Evolutionary conservation across 1,284 basidiomycete species (phyloP).

Genomic region (Thelephora terrestris): DNA sequence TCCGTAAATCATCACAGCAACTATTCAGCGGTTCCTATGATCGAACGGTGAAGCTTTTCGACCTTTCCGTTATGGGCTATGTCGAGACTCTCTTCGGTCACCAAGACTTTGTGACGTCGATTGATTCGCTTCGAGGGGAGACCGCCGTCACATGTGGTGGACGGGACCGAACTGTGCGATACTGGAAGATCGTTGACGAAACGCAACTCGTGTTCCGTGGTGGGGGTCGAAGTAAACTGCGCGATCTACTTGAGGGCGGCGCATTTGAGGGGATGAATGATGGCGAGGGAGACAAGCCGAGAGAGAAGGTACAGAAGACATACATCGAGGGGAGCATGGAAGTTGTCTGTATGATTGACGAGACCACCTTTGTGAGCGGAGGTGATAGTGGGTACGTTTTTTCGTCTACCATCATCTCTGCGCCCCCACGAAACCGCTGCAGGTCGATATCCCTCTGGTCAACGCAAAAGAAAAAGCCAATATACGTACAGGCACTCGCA

Average conservation of each 20-base stretch:
- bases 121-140: slow-evolving; percentile 80
- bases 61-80: slow-evolving; percentile 77
- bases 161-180: slow-evolving; percentile 85
- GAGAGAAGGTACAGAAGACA: slow-evolving; percentile 28
- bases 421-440: slow-evolving; percentile 4
- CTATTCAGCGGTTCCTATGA: slow-evolving; percentile 87
- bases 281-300: slow-evolving; percentile 24
- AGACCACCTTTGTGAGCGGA: slow-evolving; percentile 85
- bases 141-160: slow-evolving; percentile 83
- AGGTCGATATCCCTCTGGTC: slow-evolving; percentile 90
- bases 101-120: slow-evolving; percentile 75
- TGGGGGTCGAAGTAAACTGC: slow-evolving; percentile 70
- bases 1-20: slow-evolving; percentile 79
- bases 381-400: slow-evolving; percentile 84
- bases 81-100: slow-evolving; percentile 98
- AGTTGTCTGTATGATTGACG: slow-evolving; percentile 90
- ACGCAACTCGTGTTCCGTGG: slow-evolving; percentile 94
- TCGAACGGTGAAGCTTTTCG: slow-evolving; percentile 87
- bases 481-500: slow-evolving; percentile 76
- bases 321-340: slow-evolving; percentile 91
- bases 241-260: slow-evolving; percentile 77
- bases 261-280: slow-evolving; percentile 39
- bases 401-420: slow-evolving; percentile 3
- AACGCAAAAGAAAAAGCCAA: slow-evolving; percentile 92
- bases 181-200: slow-evolving; percentile 97